phyloP scores from a whole-genome alignment of 2,329 filamentous ascomycete species.

The Cladosporium sp. region DNA sequence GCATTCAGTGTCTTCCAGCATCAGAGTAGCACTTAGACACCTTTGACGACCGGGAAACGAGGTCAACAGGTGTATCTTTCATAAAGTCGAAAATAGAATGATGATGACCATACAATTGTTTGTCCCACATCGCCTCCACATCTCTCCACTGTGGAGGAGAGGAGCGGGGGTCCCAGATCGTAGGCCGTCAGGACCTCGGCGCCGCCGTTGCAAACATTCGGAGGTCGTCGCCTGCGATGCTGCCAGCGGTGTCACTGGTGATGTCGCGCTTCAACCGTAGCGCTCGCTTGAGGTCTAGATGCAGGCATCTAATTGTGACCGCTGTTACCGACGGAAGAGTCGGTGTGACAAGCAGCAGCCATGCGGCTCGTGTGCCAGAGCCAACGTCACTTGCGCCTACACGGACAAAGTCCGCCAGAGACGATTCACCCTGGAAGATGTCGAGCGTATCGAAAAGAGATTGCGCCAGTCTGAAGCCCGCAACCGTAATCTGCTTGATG shows the following conservation, averaged over 20 bases:
- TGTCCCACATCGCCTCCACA: neutral
- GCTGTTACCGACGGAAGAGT: slow-evolving; percentile 41
- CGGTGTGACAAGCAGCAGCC: slow-evolving; percentile 39
- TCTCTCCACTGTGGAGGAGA: neutral
- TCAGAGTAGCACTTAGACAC: no score
- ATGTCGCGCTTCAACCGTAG: no score
- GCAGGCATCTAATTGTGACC: slow-evolving; percentile 30
- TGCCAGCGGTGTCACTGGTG: neutral
- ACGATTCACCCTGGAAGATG: slow-evolving; percentile 27
- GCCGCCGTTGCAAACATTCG: neutral
- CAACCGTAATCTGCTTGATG: slow-evolving; percentile 25
- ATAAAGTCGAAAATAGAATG: no score
- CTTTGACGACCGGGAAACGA: no score
- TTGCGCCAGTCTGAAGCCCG: slow-evolving; percentile 32
- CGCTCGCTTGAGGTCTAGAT: neutral
- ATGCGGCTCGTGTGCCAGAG: slow-evolving; percentile 36
- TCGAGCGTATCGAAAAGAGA: slow-evolving; percentile 34
- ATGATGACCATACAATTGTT: no score
- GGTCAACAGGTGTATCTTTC: no score
- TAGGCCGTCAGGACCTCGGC: neutral
- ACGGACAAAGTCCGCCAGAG: slow-evolving; percentile 29
- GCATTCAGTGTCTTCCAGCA: no score
- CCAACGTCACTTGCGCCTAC: slow-evolving; percentile 34
- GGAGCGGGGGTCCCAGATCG: neutral
- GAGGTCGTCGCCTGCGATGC: neutral